phyloP scores from a whole-genome alignment of 148 eudicot genomes.

The Euryodendron excelsum region DNA sequence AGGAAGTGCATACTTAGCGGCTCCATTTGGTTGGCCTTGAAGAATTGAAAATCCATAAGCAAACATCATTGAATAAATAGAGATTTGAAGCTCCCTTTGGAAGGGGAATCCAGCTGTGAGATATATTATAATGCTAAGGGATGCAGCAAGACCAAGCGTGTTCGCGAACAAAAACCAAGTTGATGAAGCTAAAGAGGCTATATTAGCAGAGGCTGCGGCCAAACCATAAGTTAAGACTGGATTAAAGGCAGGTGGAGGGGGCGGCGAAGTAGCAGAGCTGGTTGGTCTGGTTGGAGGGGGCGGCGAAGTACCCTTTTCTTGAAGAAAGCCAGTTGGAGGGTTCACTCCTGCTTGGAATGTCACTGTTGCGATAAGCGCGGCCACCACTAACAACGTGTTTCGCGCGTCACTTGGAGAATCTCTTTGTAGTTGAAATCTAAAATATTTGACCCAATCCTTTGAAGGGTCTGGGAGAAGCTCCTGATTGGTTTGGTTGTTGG shows the following conservation, averaged over 20 bases:
- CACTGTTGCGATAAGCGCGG: neutral
- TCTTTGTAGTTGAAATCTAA: neutral
- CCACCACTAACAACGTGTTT: neutral
- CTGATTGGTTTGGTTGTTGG: too few species aligned
- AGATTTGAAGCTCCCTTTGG: neutral
- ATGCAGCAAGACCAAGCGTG: neutral
- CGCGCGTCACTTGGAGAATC: neutral
- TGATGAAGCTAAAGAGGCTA: neutral
- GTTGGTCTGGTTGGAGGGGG: too few species aligned
- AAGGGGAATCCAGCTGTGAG: slow-evolving; percentile 4
- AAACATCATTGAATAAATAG: neutral
- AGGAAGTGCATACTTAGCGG: too few species aligned
- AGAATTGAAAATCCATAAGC: neutral
- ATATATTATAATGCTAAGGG: neutral
- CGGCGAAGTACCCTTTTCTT: neutral
- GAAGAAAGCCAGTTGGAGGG: neutral
- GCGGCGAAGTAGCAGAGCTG: too few species aligned
- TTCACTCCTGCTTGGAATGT: slow-evolving; percentile 1
- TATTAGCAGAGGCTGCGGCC: neutral
- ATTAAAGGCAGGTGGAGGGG: too few species aligned
- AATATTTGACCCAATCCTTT: too few species aligned
- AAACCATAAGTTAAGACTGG: neutral
- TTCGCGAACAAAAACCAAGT: neutral
- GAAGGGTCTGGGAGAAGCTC: too few species aligned
- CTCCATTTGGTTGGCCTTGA: too few species aligned